Evolutionary conservation across 441 rosid genomes (phyloP), one percentile per base, ranked within the genome.

Genomic region (Populus hybrid): DNA sequence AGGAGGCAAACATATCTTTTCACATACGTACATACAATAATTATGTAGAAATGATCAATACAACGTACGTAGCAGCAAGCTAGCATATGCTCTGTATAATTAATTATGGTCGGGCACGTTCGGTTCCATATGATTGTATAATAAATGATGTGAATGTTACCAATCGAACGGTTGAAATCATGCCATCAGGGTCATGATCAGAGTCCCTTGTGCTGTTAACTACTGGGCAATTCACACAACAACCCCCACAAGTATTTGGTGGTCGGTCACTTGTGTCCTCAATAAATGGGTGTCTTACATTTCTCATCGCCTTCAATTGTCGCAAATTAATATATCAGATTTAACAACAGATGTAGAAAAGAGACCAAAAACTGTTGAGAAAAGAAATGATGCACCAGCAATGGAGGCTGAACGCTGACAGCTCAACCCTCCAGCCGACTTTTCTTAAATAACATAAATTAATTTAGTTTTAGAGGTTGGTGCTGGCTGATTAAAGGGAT

Each of bases 401-500:
- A 79, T 10, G 83, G 80, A 65, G 79, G 76, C 78, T 57, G 64
- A 66, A 78, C 76, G 38, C 64, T 69, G 89, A 86, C 89, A 83
- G 78, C 85, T 81, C 84, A 79, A 82, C 88, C 78, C 75, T 78
- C 77, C 69, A 72, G 83, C 86, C 85, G 84, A 80, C 81, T 79
- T 80, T 81, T n/a, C 82, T 79, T 82, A 80, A 82, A 61, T 73
- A 69, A 71, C 67, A 76, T 28, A 78, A 74, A 71, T 66, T 21
- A 10, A 24, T 11, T 7, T 18, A 14, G 14, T 11, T 40, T 57
- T 9, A 32, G 26, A 10, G 79, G 36, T 50, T 64, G 72, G 71
- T 71, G 14, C 14, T 40, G 79, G 14, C 14, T 40, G 79, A 36
- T 57, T 69, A n/a, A 50, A 70, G 61, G 50, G 30, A 19, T 28